Percentiles rank a stretch among this genome's conserved stretches.
These are phyloP conservation scores for Zalaria sp. DNA, from an alignment of 2,329 filamentous ascomycete genomes.

Conservation along the genomic window DNA sequence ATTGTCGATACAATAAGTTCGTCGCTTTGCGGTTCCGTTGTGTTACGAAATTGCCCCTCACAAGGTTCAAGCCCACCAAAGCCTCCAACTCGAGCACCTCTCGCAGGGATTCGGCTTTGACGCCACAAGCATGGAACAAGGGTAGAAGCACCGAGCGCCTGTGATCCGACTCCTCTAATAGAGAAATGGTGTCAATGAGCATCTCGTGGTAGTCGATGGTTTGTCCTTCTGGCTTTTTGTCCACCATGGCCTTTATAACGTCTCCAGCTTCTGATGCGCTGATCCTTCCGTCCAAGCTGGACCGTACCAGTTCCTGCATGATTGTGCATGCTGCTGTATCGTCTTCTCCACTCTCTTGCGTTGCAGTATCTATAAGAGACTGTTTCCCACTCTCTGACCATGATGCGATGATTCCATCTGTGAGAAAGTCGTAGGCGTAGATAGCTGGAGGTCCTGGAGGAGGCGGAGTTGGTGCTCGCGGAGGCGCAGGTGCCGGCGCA, in stretches of 20 bases:
- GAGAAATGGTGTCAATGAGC: conserved; percentile 72
- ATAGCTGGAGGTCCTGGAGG: conserved; percentile 11
- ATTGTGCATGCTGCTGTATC: conserved; percentile 56
- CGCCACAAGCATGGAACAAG: conserved; percentile 57
- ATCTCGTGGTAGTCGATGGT: conserved; percentile 38
- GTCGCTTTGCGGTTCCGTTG: conserved; percentile 82
- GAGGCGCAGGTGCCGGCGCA: conserved; percentile 4
- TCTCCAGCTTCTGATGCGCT: conserved; percentile 54
- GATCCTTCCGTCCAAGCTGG: conserved; percentile 56
- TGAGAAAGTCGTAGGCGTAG: conserved; percentile 66
- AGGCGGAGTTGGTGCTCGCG: conserved; percentile 7
- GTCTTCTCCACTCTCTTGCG: conserved; percentile 43
- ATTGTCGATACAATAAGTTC: conserved; percentile 84
- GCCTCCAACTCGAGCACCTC: conserved; percentile 68
- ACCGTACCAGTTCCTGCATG: conserved; percentile 73
- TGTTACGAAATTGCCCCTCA: conserved; percentile 70
- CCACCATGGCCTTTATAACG: conserved; percentile 58
- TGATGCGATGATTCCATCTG: conserved; percentile 48
- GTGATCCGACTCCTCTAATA: conserved; percentile 60
- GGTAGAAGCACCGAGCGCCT: conserved; percentile 44
- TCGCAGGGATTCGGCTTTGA: conserved; percentile 61
- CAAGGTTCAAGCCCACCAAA: conserved; percentile 62
- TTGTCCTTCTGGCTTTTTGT: conserved; percentile 32
- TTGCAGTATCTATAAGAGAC: conserved; percentile 50
- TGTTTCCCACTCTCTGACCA: conserved; percentile 59